phyloP scores from a whole-genome alignment of 108 stramenopile species.

The Chaetoceros muelleri region DNA sequence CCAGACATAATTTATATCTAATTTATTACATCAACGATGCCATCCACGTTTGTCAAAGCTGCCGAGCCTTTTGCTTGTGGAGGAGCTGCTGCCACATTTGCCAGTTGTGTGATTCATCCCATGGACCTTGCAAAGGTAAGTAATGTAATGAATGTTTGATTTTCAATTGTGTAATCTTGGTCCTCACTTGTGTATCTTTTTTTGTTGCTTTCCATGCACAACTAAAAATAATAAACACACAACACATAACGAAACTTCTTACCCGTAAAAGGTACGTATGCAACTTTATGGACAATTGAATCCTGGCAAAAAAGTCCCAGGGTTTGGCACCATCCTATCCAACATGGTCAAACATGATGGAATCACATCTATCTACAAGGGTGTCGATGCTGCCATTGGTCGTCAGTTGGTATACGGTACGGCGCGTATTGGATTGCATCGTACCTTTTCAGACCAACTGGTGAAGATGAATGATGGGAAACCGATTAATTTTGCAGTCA shows the following conservation, averaged over 20 bases:
- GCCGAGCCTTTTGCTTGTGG: slow-evolving; percentile 85
- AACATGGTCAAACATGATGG: slow-evolving; percentile 79
- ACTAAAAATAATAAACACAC: not conserved
- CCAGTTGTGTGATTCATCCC: slow-evolving; percentile 89
- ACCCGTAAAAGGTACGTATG: slow-evolving; percentile 48
- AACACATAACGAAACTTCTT: not conserved
- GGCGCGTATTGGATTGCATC: slow-evolving; percentile 96
- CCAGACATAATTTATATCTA: not conserved
- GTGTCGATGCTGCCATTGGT: slow-evolving; percentile 93
- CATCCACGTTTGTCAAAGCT: slow-evolving; percentile 31
- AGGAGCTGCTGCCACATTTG: slow-evolving; percentile 91
- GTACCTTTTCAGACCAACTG: slow-evolving; percentile 86
- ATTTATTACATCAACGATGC: not conserved
- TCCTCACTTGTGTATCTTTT: not conserved
- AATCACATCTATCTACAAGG: slow-evolving; percentile 71
- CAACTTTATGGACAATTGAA: slow-evolving; percentile 88
- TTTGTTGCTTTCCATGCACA: not conserved
- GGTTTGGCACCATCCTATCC: slow-evolving; percentile 54
- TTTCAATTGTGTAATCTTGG: not conserved
- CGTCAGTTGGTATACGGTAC: slow-evolving; percentile 98
- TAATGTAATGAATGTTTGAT: not conserved
- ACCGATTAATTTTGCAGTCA: slow-evolving; percentile 77
- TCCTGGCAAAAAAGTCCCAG: slow-evolving; percentile 80
- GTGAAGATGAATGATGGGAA: slow-evolving; percentile 68
- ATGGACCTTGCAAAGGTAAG: slow-evolving; percentile 94